These are phyloP conservation scores for Scleromitrula shiraiana DNA, from an alignment of 2,329 filamentous ascomycete species.

Conservation along the genomic window DNA sequence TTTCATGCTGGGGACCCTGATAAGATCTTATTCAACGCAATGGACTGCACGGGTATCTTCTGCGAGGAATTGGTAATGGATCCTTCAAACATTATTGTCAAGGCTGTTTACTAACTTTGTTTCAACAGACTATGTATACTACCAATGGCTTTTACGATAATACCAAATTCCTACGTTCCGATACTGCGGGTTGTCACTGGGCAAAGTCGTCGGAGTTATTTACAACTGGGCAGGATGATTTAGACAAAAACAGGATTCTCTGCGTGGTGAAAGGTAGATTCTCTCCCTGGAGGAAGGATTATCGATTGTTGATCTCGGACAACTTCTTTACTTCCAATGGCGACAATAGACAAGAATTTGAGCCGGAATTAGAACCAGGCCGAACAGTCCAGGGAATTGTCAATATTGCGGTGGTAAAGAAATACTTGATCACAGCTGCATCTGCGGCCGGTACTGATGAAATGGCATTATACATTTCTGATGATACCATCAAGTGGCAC, in stretches of 20 bases:
- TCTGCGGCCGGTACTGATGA: conserved; percentile 75
- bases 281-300: conserved; percentile 63
- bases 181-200: conserved; percentile 77
- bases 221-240: conserved; percentile 54
- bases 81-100: background rate
- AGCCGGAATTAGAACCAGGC: conserved; percentile 68
- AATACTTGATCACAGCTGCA: conserved; percentile 76
- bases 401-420: conserved; percentile 76
- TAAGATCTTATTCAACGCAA: conserved; percentile 77
- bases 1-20: conserved; percentile 82
- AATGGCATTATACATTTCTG: conserved; percentile 83
- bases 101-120: conserved; percentile 11
- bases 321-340: conserved; percentile 63
- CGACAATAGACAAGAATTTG: conserved; percentile 50
- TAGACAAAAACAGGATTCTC: conserved; percentile 63
- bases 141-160: conserved; percentile 71
- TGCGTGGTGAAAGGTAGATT: conserved; percentile 72
- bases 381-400: conserved; percentile 72
- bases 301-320: conserved; percentile 73
- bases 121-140: conserved; percentile 55
- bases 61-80: conserved; percentile 48
- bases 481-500: conserved; percentile 81
- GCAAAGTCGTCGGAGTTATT: conserved; percentile 72
- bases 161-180: conserved; percentile 55
- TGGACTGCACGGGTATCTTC: conserved; percentile 56